phyloP scores from a whole-genome alignment of 768 basidiomycete species.

The Kwoniella sp. region DNA sequence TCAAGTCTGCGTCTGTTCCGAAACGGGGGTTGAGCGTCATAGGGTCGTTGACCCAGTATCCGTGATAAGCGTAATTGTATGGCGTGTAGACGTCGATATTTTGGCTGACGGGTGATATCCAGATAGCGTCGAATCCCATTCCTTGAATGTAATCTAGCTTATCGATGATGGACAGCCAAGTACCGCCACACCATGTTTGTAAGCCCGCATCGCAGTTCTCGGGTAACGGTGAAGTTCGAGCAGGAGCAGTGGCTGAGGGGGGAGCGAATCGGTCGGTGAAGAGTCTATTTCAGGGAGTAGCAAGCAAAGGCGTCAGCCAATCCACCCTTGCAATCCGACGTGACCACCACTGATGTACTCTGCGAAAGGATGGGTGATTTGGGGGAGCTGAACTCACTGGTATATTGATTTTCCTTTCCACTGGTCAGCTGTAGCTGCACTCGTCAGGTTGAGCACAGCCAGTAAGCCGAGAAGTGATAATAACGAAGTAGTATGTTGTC shows the following conservation, averaged over 20 bases:
- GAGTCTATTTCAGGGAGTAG: constrained; percentile 50
- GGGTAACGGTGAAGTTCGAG: constrained; percentile 52
- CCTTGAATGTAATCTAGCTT: constrained; percentile 82
- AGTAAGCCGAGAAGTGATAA: constrained; percentile 21
- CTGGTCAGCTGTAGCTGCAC: constrained; percentile 42
- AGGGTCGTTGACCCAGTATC: constrained; percentile 61
- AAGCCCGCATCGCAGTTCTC: constrained; percentile 62
- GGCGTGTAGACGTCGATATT: constrained; percentile 67
- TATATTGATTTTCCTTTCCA: constrained; percentile 75
- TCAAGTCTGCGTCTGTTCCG: constrained; percentile 74
- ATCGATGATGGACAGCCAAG: constrained; percentile 70
- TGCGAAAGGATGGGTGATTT: no score
- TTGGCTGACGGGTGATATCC: constrained; percentile 55
- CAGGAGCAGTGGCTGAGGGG: constrained; percentile 60
- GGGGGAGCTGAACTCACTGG: constrained; percentile 59
- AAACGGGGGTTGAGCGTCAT: constrained; percentile 70
- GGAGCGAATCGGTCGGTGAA: constrained; percentile 78
- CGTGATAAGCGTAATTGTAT: constrained; percentile 83
- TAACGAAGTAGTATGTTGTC: constrained; percentile 9
- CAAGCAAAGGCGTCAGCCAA: background rate
- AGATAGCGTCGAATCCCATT: constrained; percentile 66
- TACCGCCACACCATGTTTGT: constrained; percentile 80
- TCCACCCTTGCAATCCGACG: no score
- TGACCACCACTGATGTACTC: no score
- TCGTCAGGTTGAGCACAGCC: constrained; percentile 9